Conservation (phyloP, 805 yeast genomes). For the Lachancea meyersii region DNA sequence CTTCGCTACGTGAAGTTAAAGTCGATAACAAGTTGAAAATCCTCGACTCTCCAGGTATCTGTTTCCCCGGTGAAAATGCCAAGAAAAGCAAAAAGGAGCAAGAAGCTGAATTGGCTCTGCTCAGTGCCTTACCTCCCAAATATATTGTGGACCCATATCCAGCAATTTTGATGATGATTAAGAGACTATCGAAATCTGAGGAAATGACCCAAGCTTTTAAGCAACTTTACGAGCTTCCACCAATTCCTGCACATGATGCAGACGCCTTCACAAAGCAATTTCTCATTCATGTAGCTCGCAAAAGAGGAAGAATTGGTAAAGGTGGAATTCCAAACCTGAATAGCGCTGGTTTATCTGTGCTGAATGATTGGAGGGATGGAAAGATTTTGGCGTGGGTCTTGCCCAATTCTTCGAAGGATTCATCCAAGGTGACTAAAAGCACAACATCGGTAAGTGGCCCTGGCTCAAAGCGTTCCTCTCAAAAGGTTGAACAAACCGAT, state of each 20-base stretch:
- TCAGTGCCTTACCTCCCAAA: conserved; percentile 87
- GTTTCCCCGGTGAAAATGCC: conserved; percentile 69
- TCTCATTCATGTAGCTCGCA: conserved; percentile 87
- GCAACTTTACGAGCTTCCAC: conserved; percentile 69
- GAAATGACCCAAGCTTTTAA: conserved; percentile 75
- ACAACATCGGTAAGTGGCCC: conserved; percentile 32
- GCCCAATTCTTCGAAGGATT: conserved; percentile 52
- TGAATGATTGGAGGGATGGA: conserved; percentile 97
- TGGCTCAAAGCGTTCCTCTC: conserved; percentile 37
- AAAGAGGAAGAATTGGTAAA: conserved; percentile 82
- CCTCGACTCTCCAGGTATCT: conserved; percentile 95
- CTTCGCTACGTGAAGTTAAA: conserved; percentile 84
- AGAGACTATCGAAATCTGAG: conserved; percentile 63
- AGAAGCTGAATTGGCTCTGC: conserved; percentile 80
- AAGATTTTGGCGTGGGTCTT: conserved; percentile 84
- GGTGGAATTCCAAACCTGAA: conserved; percentile 91
- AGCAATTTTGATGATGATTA: conserved; percentile 70
- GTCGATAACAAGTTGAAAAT: conserved; percentile 83
- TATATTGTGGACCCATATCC: conserved; percentile 77
- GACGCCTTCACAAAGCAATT: conserved; percentile 79
- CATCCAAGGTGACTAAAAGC: conserved; percentile 23
- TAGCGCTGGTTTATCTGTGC: conserved; percentile 73
- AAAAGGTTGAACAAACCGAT: conserved; percentile 54
- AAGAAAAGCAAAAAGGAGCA: conserved; percentile 53
- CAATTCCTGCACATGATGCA: conserved; percentile 64